Base-by-base conservation (phyloP, 352 stramenopile species). In the Globisporangium megalacanthum region DNA sequence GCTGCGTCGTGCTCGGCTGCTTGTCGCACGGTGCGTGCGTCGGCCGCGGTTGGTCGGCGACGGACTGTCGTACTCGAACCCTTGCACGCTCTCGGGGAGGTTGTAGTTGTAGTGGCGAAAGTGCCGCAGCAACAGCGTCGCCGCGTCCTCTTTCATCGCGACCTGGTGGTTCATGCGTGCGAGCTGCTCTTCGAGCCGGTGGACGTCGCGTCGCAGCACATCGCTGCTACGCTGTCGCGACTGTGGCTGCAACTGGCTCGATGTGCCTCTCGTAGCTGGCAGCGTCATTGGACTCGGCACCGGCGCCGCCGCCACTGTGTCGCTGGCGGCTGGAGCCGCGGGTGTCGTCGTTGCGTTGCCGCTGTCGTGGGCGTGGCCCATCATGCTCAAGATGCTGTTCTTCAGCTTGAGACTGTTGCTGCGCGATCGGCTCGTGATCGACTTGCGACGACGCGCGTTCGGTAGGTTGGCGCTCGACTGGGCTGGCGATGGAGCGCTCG, bases 41-140 rank as follows among this genome's bases (percentile, higher is more conserved):
- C 35, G 50, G 48, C 20, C 65, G 51, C 22, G 49, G 46, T 51
- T 66, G 29, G n/a, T 52, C 39, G 82, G 78, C 11, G 77, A 78
- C 14, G 70, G 60, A 36, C 60, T 69, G 33, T 89, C 82, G 15
- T 73, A 67, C 33, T 89, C 77, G 29, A 69, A 70, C 11, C 70
- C 64, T 49, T 76, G 42, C 9, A 70, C 68, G 19, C 65, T 78
- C 59, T 87, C 77, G 4, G 82, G 76, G 17, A 92, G 65, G 47
- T 89, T 92, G 65, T 92, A 92, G 52, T 92, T 92, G 76, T 88
- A 90, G 45, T 79, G 89, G 2, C 79, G 77, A 49, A 92, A 89
- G 8, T 72, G 56, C 6, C 78, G 72, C 70, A 92, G 70, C 4
- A 72, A 77, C 36, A 75, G 66, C 58, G 82, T 86, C 0, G 77